A percentile compares a stretch with the other conserved stretches of the same genome.
Conservation (phyloP, 805 yeast genomes). For the Tetrapisispora fleetii region DNA sequence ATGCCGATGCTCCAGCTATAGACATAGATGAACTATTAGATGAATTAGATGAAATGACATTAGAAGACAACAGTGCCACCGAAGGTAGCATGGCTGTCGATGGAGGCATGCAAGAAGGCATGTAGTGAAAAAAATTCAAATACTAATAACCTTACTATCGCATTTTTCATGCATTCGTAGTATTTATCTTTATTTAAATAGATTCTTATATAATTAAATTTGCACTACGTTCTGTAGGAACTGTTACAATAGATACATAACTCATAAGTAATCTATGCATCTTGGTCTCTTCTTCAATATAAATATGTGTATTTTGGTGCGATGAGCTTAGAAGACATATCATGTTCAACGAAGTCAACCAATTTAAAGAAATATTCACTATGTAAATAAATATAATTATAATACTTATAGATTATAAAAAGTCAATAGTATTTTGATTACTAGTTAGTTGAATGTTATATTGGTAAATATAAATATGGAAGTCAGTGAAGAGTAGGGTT, state of each 20-base stretch:
- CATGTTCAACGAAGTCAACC: neutral
- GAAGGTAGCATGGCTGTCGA: conserved; percentile 6
- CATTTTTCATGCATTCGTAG: neutral
- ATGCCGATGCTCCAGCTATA: conserved; percentile 79
- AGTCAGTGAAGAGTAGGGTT: too few relatives aligned
- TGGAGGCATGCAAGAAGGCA: neutral
- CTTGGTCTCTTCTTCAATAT: too few relatives aligned
- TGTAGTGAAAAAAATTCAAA: neutral
- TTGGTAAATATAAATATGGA: too few relatives aligned
- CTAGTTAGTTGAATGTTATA: too few relatives aligned
- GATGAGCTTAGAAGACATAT: too few relatives aligned
- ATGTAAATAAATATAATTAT: neutral
- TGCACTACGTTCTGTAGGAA: too few relatives aligned
- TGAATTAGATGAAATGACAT: conserved; percentile 87
- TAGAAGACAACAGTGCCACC: conserved; percentile 40
- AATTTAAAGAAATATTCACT: neutral
- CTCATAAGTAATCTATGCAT: too few relatives aligned
- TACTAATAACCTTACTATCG: neutral
- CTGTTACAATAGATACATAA: too few relatives aligned
- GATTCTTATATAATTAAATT: neutral
- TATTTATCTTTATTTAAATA: neutral
- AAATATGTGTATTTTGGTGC: too few relatives aligned
- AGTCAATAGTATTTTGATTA: too few relatives aligned
- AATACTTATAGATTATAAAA: too few relatives aligned
- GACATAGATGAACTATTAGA: conserved; percentile 88